Conservation (phyloP, 495 filamentous ascomycete species). For the Sphaerosporella brunnea region DNA sequence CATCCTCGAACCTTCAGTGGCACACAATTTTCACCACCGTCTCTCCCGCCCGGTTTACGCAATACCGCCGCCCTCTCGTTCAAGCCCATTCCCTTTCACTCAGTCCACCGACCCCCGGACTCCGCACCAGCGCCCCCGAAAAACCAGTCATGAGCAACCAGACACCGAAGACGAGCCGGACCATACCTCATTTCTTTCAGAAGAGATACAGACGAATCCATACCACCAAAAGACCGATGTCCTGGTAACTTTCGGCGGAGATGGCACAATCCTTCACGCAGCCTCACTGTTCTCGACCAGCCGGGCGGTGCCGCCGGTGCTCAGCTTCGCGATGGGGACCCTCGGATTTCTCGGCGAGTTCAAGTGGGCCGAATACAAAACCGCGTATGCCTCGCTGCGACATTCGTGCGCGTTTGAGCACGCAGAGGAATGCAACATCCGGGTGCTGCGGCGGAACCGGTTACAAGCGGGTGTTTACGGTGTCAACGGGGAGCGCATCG, state of each 20-base stretch:
- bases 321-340: slow-evolving; percentile 92
- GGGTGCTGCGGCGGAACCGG: slow-evolving; percentile 56
- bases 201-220: slow-evolving; percentile 17
- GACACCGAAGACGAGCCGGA: not conserved
- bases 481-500: slow-evolving; percentile 31
- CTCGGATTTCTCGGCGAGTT: slow-evolving; percentile 91
- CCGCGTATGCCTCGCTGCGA: slow-evolving; percentile 33
- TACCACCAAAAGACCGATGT: slow-evolving; percentile 63
- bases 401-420: not conserved
- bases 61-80: slow-evolving; percentile 20
- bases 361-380: slow-evolving; percentile 80
- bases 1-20: slow-evolving; percentile 63
- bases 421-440: slow-evolving; percentile 12
- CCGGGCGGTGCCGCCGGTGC: slow-evolving; percentile 66
- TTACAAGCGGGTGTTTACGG: slow-evolving; percentile 67
- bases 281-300: slow-evolving; percentile 79
- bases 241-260: slow-evolving; percentile 75
- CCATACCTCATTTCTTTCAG: slow-evolving; percentile 3
- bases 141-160: not conserved
- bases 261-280: slow-evolving; percentile 86
- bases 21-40: slow-evolving; percentile 50
- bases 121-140: slow-evolving; percentile 4
- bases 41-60: slow-evolving; percentile 68
- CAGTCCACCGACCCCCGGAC: slow-evolving; percentile 23
- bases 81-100: slow-evolving; percentile 29